phyloP scores from a whole-genome alignment of 352 stramenopile species.

The Phytopythium kandeliae region DNA sequence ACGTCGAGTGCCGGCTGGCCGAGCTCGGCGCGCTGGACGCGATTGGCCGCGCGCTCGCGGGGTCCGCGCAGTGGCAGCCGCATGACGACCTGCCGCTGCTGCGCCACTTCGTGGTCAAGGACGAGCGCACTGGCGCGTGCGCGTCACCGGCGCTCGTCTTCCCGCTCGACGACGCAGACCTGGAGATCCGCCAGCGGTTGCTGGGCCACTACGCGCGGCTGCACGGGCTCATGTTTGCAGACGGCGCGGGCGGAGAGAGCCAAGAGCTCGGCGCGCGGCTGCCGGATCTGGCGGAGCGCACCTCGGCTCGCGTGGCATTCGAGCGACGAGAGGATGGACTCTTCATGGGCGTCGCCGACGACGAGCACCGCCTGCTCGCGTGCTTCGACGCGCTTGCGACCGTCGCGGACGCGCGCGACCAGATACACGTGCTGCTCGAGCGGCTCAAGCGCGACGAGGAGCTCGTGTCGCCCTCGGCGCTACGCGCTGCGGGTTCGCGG shows the following conservation, averaged over 20 bases:
- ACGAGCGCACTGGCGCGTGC: conserved; percentile 58
- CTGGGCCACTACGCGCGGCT: conserved; percentile 53
- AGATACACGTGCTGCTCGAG: conserved; percentile 51
- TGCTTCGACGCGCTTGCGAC: conserved; percentile 47
- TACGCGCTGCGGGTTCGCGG: not conserved
- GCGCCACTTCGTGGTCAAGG: conserved; percentile 69
- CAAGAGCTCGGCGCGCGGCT: conserved; percentile 53
- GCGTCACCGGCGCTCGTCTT: conserved; percentile 32
- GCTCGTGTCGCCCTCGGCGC: conserved; percentile 28
- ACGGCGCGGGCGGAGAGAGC: conserved; percentile 12
- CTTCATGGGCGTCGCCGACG: conserved; percentile 42
- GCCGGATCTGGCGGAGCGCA: conserved; percentile 20
- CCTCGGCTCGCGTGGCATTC: conserved; percentile 41
- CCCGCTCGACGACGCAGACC: conserved; percentile 34
- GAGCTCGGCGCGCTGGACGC: conserved; percentile 30
- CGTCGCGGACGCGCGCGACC: conserved; percentile 38
- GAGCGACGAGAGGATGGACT: conserved; percentile 39
- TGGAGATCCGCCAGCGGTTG: conserved; percentile 24
- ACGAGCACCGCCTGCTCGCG: conserved; percentile 49
- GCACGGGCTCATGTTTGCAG: conserved; percentile 41
- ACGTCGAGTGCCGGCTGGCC: conserved; percentile 31
- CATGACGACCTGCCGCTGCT: conserved; percentile 51
- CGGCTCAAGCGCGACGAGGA: conserved; percentile 45
- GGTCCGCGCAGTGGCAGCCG: conserved; percentile 30
- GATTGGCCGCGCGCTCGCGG: conserved; percentile 31